phyloP scores from a whole-genome alignment of 2,329 filamentous ascomycete genomes.

The Calonectria hawksworthii region DNA sequence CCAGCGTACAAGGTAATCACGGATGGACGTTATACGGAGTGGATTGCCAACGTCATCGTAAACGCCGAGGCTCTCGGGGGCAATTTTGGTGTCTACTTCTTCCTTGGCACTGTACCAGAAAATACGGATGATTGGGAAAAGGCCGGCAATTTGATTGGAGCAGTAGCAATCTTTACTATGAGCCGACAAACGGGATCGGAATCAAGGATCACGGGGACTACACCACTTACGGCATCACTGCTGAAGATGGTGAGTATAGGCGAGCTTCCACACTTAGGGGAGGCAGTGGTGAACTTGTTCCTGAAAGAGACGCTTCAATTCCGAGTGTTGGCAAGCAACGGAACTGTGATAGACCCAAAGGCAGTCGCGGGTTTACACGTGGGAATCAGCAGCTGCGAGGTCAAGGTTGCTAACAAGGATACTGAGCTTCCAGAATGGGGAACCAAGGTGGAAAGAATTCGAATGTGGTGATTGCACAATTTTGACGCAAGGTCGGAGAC shows the following conservation, averaged over 20 bases:
- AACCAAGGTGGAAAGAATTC: conserved; percentile 36
- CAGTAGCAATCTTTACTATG: conserved; percentile 69
- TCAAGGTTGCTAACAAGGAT: conserved; percentile 42
- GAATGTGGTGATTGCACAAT: conserved; percentile 40
- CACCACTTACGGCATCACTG: conserved; percentile 66
- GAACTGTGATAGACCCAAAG: conserved; percentile 41
- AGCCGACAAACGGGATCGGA: conserved; percentile 49
- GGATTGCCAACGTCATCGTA: conserved; percentile 76
- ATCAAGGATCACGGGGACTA: conserved; percentile 61
- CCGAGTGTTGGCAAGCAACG: conserved; percentile 46
- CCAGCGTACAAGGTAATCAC: conserved; percentile 50
- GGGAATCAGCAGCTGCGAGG: conserved; percentile 48
- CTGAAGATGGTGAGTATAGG: conserved; percentile 57
- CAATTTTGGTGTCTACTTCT: conserved; percentile 76
- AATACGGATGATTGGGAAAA: conserved; percentile 64
- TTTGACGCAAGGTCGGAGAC: neutral
- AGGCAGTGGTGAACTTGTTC: conserved; percentile 55
- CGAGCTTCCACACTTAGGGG: conserved; percentile 54
- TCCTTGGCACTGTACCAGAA: conserved; percentile 68
- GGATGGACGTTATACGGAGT: conserved; percentile 68
- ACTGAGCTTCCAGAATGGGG: conserved; percentile 49
- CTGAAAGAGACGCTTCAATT: conserved; percentile 56
- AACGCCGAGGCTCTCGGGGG: conserved; percentile 71
- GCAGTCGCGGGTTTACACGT: conserved; percentile 49
- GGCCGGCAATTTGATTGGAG: conserved; percentile 71